phyloP scores from a whole-genome alignment of 2,329 filamentous ascomycete species.

The Mycosphaerelloides madeirae region DNA sequence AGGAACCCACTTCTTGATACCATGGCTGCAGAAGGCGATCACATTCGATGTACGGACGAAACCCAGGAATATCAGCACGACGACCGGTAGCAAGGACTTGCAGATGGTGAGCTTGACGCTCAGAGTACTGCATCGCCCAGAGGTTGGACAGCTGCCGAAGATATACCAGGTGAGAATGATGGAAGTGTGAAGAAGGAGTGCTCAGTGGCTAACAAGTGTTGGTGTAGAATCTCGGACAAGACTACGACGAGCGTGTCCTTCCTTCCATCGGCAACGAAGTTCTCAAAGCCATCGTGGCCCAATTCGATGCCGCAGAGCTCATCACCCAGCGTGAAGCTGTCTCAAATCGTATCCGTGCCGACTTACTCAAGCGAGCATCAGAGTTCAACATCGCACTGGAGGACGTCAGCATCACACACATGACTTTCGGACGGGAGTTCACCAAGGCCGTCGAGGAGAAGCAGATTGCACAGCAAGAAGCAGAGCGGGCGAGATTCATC shows the following conservation, averaged over 20 bases:
- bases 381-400: constrained; percentile 99
- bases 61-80: constrained; percentile 94
- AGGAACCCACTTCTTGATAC: constrained; percentile 92
- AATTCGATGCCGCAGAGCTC: constrained; percentile 56
- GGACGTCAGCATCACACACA: constrained; percentile 98
- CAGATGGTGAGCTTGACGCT: constrained; percentile 99
- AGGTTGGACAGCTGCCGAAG: constrained; percentile 86
- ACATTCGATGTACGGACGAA: constrained; percentile 96
- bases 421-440: constrained; percentile 99
- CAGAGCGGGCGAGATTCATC: constrained; percentile 93
- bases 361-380: constrained; percentile 84
- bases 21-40: constrained; percentile 92
- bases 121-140: constrained; percentile 88
- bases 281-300: constrained; percentile 51
- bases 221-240: constrained; percentile 81
- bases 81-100: constrained; percentile 96
- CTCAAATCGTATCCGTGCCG: constrained; percentile 84
- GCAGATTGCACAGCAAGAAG: constrained; percentile 99
- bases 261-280: constrained; percentile 54
- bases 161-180: constrained; percentile 83
- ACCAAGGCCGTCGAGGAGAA: constrained; percentile 99
- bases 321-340: constrained; percentile 99
- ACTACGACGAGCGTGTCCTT: constrained; percentile 74
- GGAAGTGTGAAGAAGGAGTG: too few species aligned
- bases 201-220: background rate